Base-by-base conservation (phyloP, 768 basidiomycete species). In the Russula griseocarnosa region DNA sequence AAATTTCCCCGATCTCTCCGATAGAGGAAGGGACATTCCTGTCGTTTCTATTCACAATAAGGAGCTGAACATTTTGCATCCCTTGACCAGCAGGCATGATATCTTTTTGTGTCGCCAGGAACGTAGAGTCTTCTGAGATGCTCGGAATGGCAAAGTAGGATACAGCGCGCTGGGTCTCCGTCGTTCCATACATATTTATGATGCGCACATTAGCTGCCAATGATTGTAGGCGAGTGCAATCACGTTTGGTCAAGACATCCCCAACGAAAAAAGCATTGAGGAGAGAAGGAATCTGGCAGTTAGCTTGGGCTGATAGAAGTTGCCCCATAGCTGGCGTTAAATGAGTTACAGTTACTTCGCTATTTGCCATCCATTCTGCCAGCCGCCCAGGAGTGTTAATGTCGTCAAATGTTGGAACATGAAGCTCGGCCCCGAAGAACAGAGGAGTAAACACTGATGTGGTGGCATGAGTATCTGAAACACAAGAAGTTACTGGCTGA, bases 101-200 rank as follows among this genome's bases (percentile, higher is more conserved):
- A 71, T 98, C 97, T 76, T 99, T 99, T 73, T 95, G 91, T 2
- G 86, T 93, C 26, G 87, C 84, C 47, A 98, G 82, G 83, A 97
- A 98, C 1, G 94, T 94, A 0, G 88, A 82, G 71, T 98, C 94
- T 60, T 81, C 81, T 9, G 86, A 78, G 10, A 96, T 83, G 58
- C 90, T 83, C 2, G 96, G 94, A 69, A 98, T 93, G 24, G 86
- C 82, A 73, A 95, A 98, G 77, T 98, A 98, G 24, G 95, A 98
- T 11, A 99, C 97, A 2, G 97, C 97, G 58, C 97, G 91, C 74
- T 99, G 97, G 9, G 97, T 98, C 76, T 99, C 97, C 24, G 97
- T 99, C 8, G 97, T 98, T 18, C 97, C 97, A 74, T 98, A 99
- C 97, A 99, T 99, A 80, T 99, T 99, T 75, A 98, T 87, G 73